These are phyloP conservation scores for Gloeostereum incarnatum DNA, from an alignment of 768 basidiomycete genomes.

Conservation along the genomic window DNA sequence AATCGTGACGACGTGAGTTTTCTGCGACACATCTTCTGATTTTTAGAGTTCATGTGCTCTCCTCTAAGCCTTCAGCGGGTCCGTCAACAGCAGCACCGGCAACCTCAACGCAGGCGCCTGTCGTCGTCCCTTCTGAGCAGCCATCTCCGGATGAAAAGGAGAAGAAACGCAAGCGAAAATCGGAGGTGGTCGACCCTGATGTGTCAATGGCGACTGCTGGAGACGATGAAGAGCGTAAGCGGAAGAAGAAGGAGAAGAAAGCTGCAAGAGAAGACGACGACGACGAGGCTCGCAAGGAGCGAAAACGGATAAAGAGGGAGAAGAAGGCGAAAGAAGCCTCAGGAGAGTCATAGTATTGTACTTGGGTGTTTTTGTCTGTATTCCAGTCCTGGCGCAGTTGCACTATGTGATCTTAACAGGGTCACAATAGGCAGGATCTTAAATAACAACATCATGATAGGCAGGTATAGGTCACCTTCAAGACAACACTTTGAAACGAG, in stretches of 20 bases:
- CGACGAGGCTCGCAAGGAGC: conserved; percentile 52
- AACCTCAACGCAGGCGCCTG: too few relatives aligned
- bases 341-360: conserved; percentile 17
- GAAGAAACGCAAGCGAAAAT: conserved; percentile 82
- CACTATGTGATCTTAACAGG: too few relatives aligned
- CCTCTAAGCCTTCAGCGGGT: conserved; percentile 28
- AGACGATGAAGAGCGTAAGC: conserved; percentile 43
- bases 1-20: conserved; percentile 44
- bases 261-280: conserved; percentile 42
- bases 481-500: too few relatives aligned
- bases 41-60: conserved; percentile 8
- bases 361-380: too few relatives aligned
- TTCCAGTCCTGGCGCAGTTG: too few relatives aligned
- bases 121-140: conserved; percentile 12
- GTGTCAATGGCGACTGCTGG: conserved; percentile 24
- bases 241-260: conserved; percentile 57
- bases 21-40: conserved; percentile 6
- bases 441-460: too few relatives aligned
- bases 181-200: conserved; percentile 36
- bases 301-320: conserved; percentile 61
- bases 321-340: conserved; percentile 44
- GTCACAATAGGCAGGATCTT: too few relatives aligned
- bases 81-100: conserved; percentile 19
- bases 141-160: conserved; percentile 48
- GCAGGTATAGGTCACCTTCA: too few relatives aligned